Evolutionary conservation across 2,329 filamentous ascomycete genomes (phyloP), one percentile per base, ranked within the genome.

Genomic region (Thielaviopsis populi): DNA sequence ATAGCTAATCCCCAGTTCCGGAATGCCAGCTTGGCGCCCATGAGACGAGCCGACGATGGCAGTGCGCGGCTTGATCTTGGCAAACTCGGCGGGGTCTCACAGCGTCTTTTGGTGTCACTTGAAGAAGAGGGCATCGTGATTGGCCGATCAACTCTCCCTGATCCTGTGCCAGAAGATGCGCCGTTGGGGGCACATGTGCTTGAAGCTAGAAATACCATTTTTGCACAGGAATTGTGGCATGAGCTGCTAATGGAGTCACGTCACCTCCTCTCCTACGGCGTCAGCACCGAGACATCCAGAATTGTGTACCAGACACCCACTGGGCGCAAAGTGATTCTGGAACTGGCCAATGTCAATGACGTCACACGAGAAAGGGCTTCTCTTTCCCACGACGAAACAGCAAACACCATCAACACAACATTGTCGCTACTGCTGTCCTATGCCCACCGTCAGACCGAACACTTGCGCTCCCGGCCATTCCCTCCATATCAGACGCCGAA

Each of bases 221-320:
- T 89, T 69, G 84, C 88, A 33, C 86, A 91, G 70, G 94, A 99
- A 71, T 76, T 99, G 1, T 96, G 91, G 80, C 85, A 95, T 69
- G 94, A 99, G 74, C 78, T 97, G 66, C 85, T 86, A 62, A 82
- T 89, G 19, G 94, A 99, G 74, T 85, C 88, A 0, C 86, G 91
- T 17, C 80, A 80, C 0, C 77, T 96, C 24, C 79, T 86, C 2
- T 83, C 85, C 11, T 85, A 88, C 66, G 83, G 86, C 10, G 85
- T 96, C 13, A 80, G 80, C 30, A 80, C 85, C 15, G 79, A 83
- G 42, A 83, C 80, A 15, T 76, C 81, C 30, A 74, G 78, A 2
- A 77, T 90, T 50, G 76, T 77, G 10, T 83, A 84, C 69, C 75
- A 78, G 2, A 72, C 83, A 1, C 77, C 79, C n/a, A 69, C 77